Conservation (phyloP, 2,329 filamentous ascomycete genomes). For the Xylariaceae sp. region DNA sequence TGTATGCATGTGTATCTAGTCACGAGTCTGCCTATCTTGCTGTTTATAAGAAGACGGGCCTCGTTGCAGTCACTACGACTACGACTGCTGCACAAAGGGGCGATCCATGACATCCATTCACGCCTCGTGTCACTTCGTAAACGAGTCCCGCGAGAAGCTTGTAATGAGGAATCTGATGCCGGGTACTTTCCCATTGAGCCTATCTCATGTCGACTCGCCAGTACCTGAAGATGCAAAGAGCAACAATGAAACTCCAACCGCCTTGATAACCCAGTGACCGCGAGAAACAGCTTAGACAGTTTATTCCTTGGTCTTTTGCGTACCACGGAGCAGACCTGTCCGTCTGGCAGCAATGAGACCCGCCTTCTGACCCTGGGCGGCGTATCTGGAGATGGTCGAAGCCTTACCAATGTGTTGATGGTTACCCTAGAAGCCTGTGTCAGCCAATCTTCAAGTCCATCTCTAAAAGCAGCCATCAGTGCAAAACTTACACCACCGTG, state of each 20-base stretch:
- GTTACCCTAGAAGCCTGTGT: conserved; percentile 68
- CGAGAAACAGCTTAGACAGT: conserved; percentile 48
- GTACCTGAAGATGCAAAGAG: conserved; percentile 55
- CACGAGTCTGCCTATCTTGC: conserved; percentile 18
- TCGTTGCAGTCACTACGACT: conserved; percentile 15
- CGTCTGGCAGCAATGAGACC: conserved; percentile 99
- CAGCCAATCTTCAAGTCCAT: conserved; percentile 32
- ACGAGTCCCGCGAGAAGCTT: conserved; percentile 7
- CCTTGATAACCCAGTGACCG: conserved; percentile 45
- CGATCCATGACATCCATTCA: conserved; percentile 17
- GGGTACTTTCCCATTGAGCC: conserved; percentile 37
- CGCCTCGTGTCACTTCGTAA: conserved; percentile 19
- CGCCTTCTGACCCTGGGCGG: conserved; percentile 97
- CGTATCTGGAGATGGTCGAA: conserved; percentile 98
- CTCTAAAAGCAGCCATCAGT: not conserved
- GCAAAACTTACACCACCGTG: conserved; percentile 72
- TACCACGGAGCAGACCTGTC: conserved; percentile 99
- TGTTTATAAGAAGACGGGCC: not conserved
- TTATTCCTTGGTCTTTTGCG: conserved; percentile 99
- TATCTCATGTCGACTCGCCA: conserved; percentile 35
- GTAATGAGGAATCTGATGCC: conserved; percentile 30
- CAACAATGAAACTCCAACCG: conserved; percentile 59
- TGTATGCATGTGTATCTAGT: not conserved
- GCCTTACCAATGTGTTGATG: conserved; percentile 99
- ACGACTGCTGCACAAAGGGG: conserved; percentile 14